Conservation (phyloP, 164 flowering plant genomes). For the Hamamelis virginiana region DNA sequence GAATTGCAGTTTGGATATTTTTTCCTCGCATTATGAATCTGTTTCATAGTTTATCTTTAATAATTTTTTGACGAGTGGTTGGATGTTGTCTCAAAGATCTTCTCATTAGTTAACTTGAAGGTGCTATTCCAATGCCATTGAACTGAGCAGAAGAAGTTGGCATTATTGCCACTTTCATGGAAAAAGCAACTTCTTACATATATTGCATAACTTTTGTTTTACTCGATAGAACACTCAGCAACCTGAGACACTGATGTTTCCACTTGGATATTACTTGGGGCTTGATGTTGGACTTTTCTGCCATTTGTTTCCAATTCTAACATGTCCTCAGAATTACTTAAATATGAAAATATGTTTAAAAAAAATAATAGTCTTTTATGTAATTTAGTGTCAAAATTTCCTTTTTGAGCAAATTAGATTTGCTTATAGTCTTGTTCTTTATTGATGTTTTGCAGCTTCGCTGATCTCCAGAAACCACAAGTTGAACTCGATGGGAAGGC, state of each 20-base stretch:
- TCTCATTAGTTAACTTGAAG: background rate
- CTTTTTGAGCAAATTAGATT: too few relatives aligned
- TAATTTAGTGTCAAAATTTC: too few relatives aligned
- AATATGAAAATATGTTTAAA: background rate
- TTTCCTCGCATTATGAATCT: too few relatives aligned
- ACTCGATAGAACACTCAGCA: background rate
- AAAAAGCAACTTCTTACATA: background rate
- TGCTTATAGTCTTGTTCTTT: too few relatives aligned
- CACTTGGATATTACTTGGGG: background rate
- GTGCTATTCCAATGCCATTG: background rate
- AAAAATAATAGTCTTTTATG: background rate
- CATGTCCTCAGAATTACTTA: background rate
- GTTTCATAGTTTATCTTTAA: too few relatives aligned
- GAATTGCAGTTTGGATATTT: too few relatives aligned
- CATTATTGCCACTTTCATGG: background rate
- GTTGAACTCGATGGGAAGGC: slow-evolving; percentile 95
- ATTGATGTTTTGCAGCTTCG: slow-evolving; percentile 56
- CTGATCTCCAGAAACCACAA: slow-evolving; percentile 97
- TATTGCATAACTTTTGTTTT: background rate
- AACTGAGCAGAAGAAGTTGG: background rate
- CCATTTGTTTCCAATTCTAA: too few relatives aligned
- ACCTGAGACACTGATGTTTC: background rate
- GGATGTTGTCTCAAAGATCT: too few relatives aligned
- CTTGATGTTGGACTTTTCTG: too few relatives aligned
- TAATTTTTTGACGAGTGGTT: too few relatives aligned